Conservation (phyloP, 1,284 basidiomycete genomes). For the Heterobasidion irregulare region DNA sequence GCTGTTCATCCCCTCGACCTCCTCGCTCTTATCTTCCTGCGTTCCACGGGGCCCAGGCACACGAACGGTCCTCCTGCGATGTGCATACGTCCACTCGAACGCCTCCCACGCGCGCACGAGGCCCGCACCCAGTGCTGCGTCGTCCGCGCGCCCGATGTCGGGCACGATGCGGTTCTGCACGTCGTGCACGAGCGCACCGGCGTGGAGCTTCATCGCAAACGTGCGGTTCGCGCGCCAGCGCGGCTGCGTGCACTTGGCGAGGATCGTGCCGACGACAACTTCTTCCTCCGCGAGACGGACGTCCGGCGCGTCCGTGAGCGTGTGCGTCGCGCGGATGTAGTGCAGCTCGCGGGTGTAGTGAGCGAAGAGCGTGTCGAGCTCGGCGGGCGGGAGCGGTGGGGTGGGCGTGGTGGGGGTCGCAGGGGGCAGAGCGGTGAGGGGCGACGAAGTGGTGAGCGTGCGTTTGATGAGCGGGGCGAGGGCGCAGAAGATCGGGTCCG, state of each 20-base stretch:
- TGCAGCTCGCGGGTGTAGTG: slow-evolving; percentile 55
- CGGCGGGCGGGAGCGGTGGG: slow-evolving; percentile 20
- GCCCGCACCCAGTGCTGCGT: slow-evolving; percentile 28
- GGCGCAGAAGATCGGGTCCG: slow-evolving; percentile 40
- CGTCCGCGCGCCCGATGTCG: slow-evolving; percentile 17
- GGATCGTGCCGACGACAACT: slow-evolving; percentile 63
- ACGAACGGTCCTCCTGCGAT: slow-evolving; percentile 17
- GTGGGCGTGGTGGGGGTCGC: not conserved
- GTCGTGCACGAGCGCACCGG: slow-evolving; percentile 44
- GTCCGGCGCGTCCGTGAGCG: slow-evolving; percentile 49
- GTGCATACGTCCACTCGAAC: slow-evolving; percentile 40
- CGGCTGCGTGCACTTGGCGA: slow-evolving; percentile 49
- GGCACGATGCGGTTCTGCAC: slow-evolving; percentile 33
- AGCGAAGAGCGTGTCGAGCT: slow-evolving; percentile 16
- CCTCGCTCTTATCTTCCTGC: slow-evolving; percentile 51
- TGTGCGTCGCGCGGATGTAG: slow-evolving; percentile 64
- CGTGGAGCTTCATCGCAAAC: slow-evolving; percentile 54
- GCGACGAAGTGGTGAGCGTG: slow-evolving; percentile 20
- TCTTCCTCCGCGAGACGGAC: slow-evolving; percentile 61
- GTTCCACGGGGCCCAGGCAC: slow-evolving; percentile 41
- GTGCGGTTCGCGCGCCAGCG: slow-evolving; percentile 52
- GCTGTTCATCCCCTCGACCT: slow-evolving; percentile 3
- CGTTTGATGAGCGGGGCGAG: slow-evolving; percentile 31
- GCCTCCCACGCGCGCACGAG: slow-evolving; percentile 53
- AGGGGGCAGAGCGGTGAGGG: slow-evolving; percentile 7